Conservation (phyloP, 2,329 filamentous ascomycete genomes). For the Aspergillus pseudoglaucus region DNA sequence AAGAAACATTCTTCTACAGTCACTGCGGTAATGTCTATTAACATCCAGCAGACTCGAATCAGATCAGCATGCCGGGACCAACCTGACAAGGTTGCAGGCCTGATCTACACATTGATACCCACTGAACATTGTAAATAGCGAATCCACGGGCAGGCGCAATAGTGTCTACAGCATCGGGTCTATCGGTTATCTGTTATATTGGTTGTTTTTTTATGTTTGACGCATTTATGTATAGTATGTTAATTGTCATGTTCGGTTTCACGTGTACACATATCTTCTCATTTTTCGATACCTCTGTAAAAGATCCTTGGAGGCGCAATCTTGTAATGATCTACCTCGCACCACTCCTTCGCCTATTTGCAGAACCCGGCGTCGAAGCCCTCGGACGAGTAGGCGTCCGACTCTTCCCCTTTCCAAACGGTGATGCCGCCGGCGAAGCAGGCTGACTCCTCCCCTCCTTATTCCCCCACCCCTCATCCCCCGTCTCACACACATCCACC, state of each 20-base stretch:
- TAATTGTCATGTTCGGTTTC: conserved; percentile 2
- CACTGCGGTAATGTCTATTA: too few species aligned
- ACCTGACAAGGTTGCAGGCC: background rate
- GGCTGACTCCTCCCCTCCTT: conserved; percentile 1
- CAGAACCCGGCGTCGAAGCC: conserved; percentile 5
- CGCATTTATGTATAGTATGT: conserved; percentile 10
- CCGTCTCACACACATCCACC: conserved; percentile 17
- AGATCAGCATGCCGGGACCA: too few species aligned
- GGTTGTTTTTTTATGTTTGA: conserved; percentile 3
- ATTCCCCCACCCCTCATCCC: conserved; percentile 16
- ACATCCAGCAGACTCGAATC: too few species aligned
- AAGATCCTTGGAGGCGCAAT: too few species aligned
- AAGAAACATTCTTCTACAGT: background rate
- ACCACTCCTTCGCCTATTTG: conserved; percentile 15
- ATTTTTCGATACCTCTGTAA: too few species aligned
- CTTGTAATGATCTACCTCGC: conserved; percentile 6
- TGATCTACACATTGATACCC: background rate
- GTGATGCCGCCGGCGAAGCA: conserved; percentile 4
- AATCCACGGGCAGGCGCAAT: background rate
- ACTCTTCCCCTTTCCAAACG: conserved; percentile 3
- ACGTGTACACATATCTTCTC: too few species aligned
- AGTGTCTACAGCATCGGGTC: background rate
- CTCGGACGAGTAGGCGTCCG: conserved; percentile 10
- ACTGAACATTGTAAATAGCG: background rate
- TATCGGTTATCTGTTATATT: background rate